Evolutionary conservation across 352 stramenopile genomes (phyloP), one percentile per base, ranked within the genome.

Genomic region (Phytophthora crassamura): DNA sequence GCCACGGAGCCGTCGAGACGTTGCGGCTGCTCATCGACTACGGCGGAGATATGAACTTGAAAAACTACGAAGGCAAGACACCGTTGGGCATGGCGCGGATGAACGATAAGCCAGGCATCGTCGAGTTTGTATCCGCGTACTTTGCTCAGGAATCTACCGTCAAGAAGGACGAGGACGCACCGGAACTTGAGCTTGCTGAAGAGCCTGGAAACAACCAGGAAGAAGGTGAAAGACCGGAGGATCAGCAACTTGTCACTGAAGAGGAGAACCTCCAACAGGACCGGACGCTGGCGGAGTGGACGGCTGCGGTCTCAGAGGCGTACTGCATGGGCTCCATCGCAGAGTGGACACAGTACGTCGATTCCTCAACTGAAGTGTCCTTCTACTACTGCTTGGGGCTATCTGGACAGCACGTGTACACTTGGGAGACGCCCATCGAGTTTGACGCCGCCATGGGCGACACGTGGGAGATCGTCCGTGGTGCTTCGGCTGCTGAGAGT

Each of bases 21-120:
- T 70, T 94, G 15, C 74, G 80, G 40, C 40, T 95, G 20, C 77
- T 95, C 3, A 60, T 95, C 1, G 80, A 94, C 20, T 96, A 95
- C 42, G 77, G 82, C 10, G 80, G 80, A 3, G 86, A 94, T 36
- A 91, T 96, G 78, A 96, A 93, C 51, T 56, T 91, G 5, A 90
- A 89, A 40, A 96, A 96, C 42, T 96, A 92, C 30, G 77, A 86
- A 8, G 84, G 86, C 2, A 90, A 88, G 45, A 95, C 87, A 5
- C 83, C 86, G 3, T 55, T 95, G 1, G 88, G 85, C 7, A 79
- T 93, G 64, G 86, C 86, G 5, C 78, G 86, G 3, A 94, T 96
- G 84, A 66, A 82, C 33, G 33, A 76, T 34, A 85, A 92, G 50
- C 63, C 64, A 42, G 51, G 41, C 0, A 68, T 93, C 20, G 81